Conservation (phyloP, 768 basidiomycete species). For the Favolaschia claudopus region DNA sequence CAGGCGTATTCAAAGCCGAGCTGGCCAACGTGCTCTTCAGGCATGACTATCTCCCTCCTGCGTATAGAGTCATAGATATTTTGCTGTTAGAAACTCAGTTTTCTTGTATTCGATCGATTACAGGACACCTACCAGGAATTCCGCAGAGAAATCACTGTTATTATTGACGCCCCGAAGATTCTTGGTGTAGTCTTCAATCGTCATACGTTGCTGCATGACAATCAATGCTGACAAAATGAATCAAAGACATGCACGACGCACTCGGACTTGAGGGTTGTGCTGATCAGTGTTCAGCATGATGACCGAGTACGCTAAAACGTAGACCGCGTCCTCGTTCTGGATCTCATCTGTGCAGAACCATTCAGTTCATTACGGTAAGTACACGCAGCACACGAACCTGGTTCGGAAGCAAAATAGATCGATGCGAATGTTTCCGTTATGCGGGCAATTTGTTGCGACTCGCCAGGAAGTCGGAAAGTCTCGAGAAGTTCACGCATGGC, state of each 20-base stretch:
- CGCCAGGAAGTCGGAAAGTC: conserved; percentile 93
- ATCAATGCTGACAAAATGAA: background rate
- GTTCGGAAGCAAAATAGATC: conserved; percentile 84
- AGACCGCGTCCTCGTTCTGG: conserved; percentile 90
- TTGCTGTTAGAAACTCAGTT: conserved; percentile 57
- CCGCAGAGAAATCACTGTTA: conserved; percentile 79
- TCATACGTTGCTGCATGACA: conserved; percentile 87
- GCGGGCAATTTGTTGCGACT: conserved; percentile 90
- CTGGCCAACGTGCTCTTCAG: conserved; percentile 96
- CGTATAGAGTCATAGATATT: conserved; percentile 94
- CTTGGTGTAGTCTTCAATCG: conserved; percentile 90
- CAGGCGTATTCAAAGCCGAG: conserved; percentile 99
- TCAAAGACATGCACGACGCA: conserved; percentile 43
- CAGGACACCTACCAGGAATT: conserved; percentile 73
- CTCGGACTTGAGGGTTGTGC: conserved; percentile 93
- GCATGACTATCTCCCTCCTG: conserved; percentile 94
- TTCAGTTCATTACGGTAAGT: conserved; percentile 6
- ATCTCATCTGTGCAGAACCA: conserved; percentile 76
- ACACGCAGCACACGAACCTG: conserved; percentile 57
- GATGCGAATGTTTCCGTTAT: conserved; percentile 97
- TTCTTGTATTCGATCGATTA: background rate
- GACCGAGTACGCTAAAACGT: conserved; percentile 93
- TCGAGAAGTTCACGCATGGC: conserved; percentile 96
- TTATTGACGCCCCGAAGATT: conserved; percentile 95
- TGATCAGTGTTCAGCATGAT: conserved; percentile 99